Base-by-base conservation (phyloP, 345 rosid species). In the Populus ilicifolia region DNA sequence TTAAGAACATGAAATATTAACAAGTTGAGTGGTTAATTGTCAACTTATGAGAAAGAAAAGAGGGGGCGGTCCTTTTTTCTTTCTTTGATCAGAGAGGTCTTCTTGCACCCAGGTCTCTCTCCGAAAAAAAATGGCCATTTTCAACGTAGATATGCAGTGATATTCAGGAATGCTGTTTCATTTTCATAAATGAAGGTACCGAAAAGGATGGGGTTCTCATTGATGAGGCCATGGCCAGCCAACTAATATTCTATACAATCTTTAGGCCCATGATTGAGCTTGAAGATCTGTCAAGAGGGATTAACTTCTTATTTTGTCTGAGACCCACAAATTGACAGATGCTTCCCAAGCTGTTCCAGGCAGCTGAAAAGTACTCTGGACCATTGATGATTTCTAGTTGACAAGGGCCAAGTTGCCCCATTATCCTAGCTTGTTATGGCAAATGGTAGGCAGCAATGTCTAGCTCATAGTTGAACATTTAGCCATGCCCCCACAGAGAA, bases 281-380 rank as follows among this genome's bases (percentile, higher is more conserved):
- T 71, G 27, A n/a, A 69, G 16, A 67, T 30, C 66, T 59, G 44
- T 72, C 6, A 35, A 25, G 41, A n/a, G 25, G 20, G 14, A 39
- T 54, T 39, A 2, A 72, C 62, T 70, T 69, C 56, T 17, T 39
- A 25, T 43, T 59, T 62, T 50, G 4, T 35, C 66, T 75, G 14
- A 54, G 67, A 36, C 69, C 70, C 77, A 77, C 73, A 71, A 76
- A 71, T 74, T 70, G 86, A 79, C 75, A 61, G 78, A 70, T 72
- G 78, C 35, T 41, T 54, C 33, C 17, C 16, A 35, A 74, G 62
- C 56, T 75, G 41, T 54, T 56, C 25, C 41, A 20, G 25, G 38
- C 25, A 43, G 27, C 3, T 10, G 46, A 30, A 79, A 73, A 38
- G 64, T 68, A 76, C 6, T 63, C 25, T 70, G 78, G 77, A 73